Base-by-base conservation (phyloP, 2,329 filamentous ascomycete species). In the Drechslera avenae region DNA sequence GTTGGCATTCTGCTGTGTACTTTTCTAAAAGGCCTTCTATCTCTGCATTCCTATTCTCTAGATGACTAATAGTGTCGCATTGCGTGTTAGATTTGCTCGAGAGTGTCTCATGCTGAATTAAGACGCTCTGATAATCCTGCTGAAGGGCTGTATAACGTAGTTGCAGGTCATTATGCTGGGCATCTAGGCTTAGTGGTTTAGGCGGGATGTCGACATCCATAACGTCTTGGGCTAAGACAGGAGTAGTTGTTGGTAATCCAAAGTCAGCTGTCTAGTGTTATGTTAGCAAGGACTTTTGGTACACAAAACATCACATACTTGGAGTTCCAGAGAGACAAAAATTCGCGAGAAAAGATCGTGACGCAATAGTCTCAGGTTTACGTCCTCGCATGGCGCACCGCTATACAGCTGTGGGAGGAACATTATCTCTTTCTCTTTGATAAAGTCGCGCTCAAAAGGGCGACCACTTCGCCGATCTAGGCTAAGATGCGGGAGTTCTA, bases 371-470 rank as follows among this genome's bases (percentile, higher is more conserved):
- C 26, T 47, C 14, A 57, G 31, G 28, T 49, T 46, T 31, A 34
- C 12, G 18, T 40, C 32, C 16, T 44, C 4, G 13, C 16, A 42
- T 33, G 7, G 23, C 4, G 19, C 18, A 41, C 39, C 28, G 26
- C 40, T 43, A 42, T 52, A 58, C 3, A 58, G 37, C 10, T 45
- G 31, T 35, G n/a, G 28, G 36, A 50, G 17, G 33, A 58, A 58
- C 7, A 58, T 35, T 39, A 42, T 45, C 14, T 34, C 14, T 35
- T 56, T 58, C 10, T 59, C 46, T 28, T 49, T 31, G 8, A 18
- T 32, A 17, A 59, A 46, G 40, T 56, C 43, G 7, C n/a, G 23
- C 40, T 49, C 16, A 50, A 57, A 50, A 34, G 40, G 39, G 17
- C 44, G 36, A 23, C 54, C 21, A 52, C 47, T 51, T 40, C 18